phyloP scores from a whole-genome alignment of 306 rosid genomes.

The Amphicarpaea edgeworthii region DNA sequence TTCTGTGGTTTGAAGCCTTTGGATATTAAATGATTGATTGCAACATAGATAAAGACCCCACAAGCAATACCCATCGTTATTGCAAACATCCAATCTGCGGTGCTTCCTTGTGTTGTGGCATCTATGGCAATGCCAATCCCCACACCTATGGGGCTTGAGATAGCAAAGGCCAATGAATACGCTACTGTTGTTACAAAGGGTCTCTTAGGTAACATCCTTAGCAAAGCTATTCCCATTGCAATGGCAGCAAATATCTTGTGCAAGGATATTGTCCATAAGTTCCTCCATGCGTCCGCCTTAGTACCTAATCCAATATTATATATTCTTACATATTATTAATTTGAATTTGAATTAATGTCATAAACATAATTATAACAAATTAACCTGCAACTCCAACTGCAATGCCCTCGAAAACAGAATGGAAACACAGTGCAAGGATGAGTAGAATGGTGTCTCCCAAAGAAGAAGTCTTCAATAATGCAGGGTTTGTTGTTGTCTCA shows the following conservation, averaged over 20 bases:
- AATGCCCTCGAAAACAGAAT: conserved; percentile 83
- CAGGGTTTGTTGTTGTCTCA: conserved; percentile 31
- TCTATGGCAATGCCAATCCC: conserved; percentile 84
- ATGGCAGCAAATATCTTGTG: conserved; percentile 89
- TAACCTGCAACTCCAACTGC: conserved; percentile 82
- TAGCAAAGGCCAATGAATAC: conserved; percentile 72
- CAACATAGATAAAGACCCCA: conserved; percentile 80
- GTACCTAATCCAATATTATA: conserved; percentile 44
- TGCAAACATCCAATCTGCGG: conserved; percentile 76
- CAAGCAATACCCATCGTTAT: conserved; percentile 84
- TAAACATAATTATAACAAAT: no score
- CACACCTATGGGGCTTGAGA: conserved; percentile 79
- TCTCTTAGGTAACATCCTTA: conserved; percentile 75
- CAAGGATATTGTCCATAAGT: conserved; percentile 78
- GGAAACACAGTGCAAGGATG: conserved; percentile 79
- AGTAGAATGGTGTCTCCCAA: conserved; percentile 76
- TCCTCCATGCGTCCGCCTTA: conserved; percentile 81
- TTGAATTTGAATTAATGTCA: no score
- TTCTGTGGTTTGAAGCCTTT: conserved; percentile 67
- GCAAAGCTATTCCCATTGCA: conserved; percentile 86
- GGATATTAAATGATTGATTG: conserved; percentile 81
- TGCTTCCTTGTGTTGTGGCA: conserved; percentile 70
- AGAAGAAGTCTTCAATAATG: conserved; percentile 58
- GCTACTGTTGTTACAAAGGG: conserved; percentile 58
- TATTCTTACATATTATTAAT: no score